phyloP scores from a whole-genome alignment of 2,329 filamentous ascomycete species.

The Arthrobotrys musiformis region DNA sequence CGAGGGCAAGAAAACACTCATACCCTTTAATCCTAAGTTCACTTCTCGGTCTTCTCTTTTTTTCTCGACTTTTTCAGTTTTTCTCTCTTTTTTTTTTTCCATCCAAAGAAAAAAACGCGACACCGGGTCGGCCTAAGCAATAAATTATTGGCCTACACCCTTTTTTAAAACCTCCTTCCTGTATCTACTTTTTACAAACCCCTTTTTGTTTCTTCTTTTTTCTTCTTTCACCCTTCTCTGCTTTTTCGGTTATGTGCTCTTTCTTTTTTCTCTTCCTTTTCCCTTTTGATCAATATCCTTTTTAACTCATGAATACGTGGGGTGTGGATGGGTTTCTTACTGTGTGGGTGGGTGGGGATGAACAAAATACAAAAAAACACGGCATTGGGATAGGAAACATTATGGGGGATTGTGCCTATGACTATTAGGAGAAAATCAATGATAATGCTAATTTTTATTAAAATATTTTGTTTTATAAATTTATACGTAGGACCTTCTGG shows the following conservation, averaged over 20 bases:
- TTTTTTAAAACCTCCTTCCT: constrained; percentile 38
- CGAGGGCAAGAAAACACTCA: constrained; percentile 13
- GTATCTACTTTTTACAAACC: constrained; percentile 41
- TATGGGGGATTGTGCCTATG: constrained; percentile 29
- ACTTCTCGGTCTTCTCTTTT: not conserved
- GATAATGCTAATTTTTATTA: constrained; percentile 54
- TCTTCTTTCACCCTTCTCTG: not conserved
- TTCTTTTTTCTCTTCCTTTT: constrained; percentile 28
- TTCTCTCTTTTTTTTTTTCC: not conserved
- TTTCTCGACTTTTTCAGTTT: not conserved
- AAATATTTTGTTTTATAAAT: not conserved
- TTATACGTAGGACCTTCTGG: too few relatives aligned
- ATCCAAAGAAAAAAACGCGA: not conserved
- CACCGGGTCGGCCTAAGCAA: not conserved
- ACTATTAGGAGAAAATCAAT: constrained; percentile 48
- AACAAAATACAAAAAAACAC: constrained; percentile 29
- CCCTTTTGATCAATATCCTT: constrained; percentile 36
- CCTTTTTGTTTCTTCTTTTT: constrained; percentile 20
- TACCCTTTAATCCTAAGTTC: constrained; percentile 17
- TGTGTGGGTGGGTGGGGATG: constrained; percentile 15
- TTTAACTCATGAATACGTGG: constrained; percentile 22
- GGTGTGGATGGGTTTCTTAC: constrained; percentile 7
- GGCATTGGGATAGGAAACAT: constrained; percentile 24
- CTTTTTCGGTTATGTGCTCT: constrained; percentile 27
- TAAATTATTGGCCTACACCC: not conserved